A percentile compares a stretch with the other conserved stretches of the same genome.
These are phyloP conservation scores for Penicillium nucicola DNA, from an alignment of 495 filamentous ascomycete genomes.

Conservation along the genomic window DNA sequence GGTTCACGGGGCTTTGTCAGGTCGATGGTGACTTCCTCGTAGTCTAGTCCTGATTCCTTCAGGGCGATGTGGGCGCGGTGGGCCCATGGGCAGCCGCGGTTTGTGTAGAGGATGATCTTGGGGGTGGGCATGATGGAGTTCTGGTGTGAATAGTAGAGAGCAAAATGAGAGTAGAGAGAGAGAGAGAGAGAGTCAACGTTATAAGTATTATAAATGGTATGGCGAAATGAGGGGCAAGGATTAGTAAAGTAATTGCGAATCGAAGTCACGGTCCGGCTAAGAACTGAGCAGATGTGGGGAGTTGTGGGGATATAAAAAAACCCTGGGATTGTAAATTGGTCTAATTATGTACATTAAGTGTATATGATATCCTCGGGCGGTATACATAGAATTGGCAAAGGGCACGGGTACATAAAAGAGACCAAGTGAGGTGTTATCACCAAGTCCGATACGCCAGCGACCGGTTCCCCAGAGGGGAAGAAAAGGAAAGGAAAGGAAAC, in stretches of 20 bases:
- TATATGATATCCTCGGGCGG: constrained; percentile 17
- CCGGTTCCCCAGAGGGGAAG: constrained; percentile 16
- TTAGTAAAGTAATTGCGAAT: constrained; percentile 25
- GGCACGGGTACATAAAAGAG: constrained; percentile 24
- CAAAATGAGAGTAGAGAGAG: not conserved
- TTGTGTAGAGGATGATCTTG: constrained; percentile 68
- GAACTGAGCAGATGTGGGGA: constrained; percentile 15
- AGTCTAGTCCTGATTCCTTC: constrained; percentile 66
- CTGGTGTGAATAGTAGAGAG: not conserved
- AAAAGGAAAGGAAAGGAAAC: constrained; percentile 12
- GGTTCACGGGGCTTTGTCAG: constrained; percentile 66
- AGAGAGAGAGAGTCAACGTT: not conserved
- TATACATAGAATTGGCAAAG: constrained; percentile 5
- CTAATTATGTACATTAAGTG: constrained; percentile 34
- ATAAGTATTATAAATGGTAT: constrained; percentile 12
- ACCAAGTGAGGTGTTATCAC: constrained; percentile 14
- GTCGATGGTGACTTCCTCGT: constrained; percentile 78
- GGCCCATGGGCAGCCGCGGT: constrained; percentile 75
- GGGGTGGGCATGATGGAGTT: constrained; percentile 28
- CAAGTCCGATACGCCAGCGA: constrained; percentile 24
- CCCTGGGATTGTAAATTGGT: constrained; percentile 10
- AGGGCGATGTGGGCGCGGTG: constrained; percentile 80
- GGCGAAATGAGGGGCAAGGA: constrained; percentile 22
- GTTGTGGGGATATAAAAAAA: no score
- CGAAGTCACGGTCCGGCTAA: constrained; percentile 14